These are phyloP conservation scores for Clavispora vitiphila DNA, from an alignment of 805 yeast species.

Conservation along the genomic window DNA sequence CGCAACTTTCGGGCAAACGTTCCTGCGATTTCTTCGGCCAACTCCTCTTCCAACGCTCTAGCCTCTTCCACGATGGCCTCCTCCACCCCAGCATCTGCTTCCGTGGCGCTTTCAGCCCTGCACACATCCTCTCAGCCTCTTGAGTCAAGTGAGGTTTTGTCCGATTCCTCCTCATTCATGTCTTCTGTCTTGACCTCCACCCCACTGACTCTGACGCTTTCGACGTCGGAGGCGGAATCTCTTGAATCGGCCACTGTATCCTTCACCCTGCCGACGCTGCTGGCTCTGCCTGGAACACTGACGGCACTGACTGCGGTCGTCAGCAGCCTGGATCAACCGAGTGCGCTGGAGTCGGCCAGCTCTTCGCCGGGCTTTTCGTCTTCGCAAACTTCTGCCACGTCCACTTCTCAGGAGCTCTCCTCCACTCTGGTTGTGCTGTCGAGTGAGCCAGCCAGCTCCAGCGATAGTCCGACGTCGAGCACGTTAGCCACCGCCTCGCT, in stretches of 20 bases:
- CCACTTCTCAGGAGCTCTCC: no score
- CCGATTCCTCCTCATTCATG: background rate
- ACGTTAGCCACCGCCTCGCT: background rate
- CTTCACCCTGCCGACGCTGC: background rate
- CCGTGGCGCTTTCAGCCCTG: background rate
- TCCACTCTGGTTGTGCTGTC: no score
- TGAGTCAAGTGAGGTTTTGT: background rate
- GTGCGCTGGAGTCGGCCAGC: no score
- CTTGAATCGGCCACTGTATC: background rate
- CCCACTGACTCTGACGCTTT: background rate
- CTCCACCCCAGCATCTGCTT: no score
- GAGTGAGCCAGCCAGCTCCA: background rate
- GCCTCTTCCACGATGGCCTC: background rate
- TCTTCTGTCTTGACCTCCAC: background rate
- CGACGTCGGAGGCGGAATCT: background rate
- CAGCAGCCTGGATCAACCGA: no score
- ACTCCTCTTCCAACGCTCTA: background rate
- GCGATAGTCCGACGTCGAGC: background rate
- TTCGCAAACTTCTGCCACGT: no score
- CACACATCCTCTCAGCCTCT: background rate
- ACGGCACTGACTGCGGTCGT: constrained; percentile 19
- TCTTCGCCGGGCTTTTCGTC: no score
- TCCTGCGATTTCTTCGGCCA: background rate
- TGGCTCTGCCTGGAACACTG: constrained; percentile 12
- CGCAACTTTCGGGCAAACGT: background rate